Percentiles rank a stretch among this genome's conserved stretches.
Conservation (phyloP, 306 rosid species). For the Psophocarpus tetragonolobus region DNA sequence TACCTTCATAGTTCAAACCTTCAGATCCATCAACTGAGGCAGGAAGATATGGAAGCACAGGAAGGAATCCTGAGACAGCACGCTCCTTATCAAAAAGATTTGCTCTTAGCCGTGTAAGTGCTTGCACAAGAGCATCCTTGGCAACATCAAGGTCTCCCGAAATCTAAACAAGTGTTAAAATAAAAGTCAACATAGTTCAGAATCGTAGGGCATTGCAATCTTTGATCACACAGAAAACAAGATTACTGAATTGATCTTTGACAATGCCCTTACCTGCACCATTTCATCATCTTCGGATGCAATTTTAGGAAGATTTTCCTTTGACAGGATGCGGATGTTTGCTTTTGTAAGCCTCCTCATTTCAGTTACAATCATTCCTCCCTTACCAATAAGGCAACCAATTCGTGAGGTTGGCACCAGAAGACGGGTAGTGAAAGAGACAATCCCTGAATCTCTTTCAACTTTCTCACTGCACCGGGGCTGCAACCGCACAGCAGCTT, state of each 20-base stretch:
- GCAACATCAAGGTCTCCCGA: conserved; percentile 91
- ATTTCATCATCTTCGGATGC: conserved; percentile 94
- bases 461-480: conserved; percentile 93
- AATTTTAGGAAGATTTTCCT: conserved; percentile 86
- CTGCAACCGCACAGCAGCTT: conserved; percentile 92
- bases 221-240: not conserved
- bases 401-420: conserved; percentile 87
- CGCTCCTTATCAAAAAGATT: conserved; percentile 93
- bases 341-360: conserved; percentile 93
- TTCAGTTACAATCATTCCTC: conserved; percentile 88
- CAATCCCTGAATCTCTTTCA: conserved; percentile 92
- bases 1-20: conserved; percentile 67
- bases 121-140: conserved; percentile 94
- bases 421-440: conserved; percentile 83
- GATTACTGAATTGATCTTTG: not conserved
- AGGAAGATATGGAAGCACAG: conserved; percentile 89
- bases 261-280: conserved; percentile 76
- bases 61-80: conserved; percentile 67
- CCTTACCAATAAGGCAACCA: conserved; percentile 98
- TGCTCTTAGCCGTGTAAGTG: conserved; percentile 76
- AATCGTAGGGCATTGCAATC: conserved; percentile 11
- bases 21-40: conserved; percentile 70
- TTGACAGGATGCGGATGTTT: conserved; percentile 81
- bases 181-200: not conserved
- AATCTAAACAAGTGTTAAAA: conserved; percentile 49